Percentiles rank a stretch among this genome's conserved stretches.
Evolutionary conservation across 306 rosid genomes (phyloP).

Genomic region (Cicer bijugum): DNA sequence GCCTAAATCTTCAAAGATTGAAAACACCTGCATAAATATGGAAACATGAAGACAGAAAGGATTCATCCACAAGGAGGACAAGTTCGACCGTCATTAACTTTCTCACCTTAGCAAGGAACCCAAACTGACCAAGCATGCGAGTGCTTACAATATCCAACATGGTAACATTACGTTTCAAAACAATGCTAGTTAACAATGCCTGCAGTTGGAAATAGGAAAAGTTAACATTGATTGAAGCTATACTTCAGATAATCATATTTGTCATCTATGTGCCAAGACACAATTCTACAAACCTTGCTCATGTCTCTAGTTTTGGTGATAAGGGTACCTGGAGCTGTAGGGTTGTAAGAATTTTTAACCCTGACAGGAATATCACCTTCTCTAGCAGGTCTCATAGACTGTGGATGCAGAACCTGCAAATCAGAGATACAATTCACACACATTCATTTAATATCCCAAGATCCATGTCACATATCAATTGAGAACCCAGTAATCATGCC

Average conservation of each 20-base stretch:
- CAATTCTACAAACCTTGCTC: conserved; percentile 70
- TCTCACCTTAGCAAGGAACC: conserved; percentile 95
- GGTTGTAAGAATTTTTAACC: conserved; percentile 96
- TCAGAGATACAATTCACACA: conserved; percentile 24
- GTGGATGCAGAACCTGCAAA: conserved; percentile 96
- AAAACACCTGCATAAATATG: conserved; percentile 67
- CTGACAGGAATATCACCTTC: conserved; percentile 96
- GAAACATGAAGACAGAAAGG: conserved; percentile 28
- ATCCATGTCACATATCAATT: conserved; percentile 22
- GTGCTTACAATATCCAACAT: conserved; percentile 98
- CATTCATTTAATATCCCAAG: conserved; percentile 22
- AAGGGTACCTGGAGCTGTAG: conserved; percentile 92
- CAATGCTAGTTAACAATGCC: conserved; percentile 92
- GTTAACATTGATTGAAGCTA: conserved; percentile 27
- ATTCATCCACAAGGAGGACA: conserved; percentile 26
- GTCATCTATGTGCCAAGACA: conserved; percentile 33
- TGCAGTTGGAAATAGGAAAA: conserved; percentile 52
- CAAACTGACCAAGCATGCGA: conserved; percentile 95
- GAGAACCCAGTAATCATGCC: conserved; percentile 7
- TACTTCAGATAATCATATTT: conserved; percentile 31
- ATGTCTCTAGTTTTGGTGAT: conserved; percentile 86
- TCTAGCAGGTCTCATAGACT: conserved; percentile 98
- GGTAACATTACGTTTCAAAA: conserved; percentile 85
- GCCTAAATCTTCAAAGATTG: conserved; percentile 84
- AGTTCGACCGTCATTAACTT: conserved; percentile 19